Percentiles rank a stretch among this genome's conserved stretches.
phyloP scores from a whole-genome alignment of 192 early-diverging fungal genomes.

The Coemansia interrupta region DNA sequence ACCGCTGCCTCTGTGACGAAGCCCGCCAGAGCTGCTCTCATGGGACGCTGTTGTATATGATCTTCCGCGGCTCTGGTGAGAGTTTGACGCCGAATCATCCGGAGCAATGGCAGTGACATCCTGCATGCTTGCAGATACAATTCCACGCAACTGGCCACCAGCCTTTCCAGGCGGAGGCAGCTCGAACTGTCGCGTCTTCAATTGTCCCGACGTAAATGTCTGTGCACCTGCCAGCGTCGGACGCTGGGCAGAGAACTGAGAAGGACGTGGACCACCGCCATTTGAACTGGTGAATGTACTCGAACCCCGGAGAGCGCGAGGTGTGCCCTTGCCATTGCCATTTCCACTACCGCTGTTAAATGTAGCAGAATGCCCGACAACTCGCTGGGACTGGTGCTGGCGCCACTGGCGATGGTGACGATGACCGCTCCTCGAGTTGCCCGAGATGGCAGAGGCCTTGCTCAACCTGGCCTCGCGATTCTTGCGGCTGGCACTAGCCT shows the following conservation, averaged over 20 bases:
- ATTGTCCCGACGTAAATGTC: slow-evolving; percentile 16
- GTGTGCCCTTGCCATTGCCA: background rate
- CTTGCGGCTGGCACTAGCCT: background rate
- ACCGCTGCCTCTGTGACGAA: slow-evolving; percentile 8
- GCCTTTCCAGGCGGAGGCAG: background rate
- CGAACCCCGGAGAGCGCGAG: slow-evolving; percentile 5
- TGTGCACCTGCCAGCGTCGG: slow-evolving; percentile 10
- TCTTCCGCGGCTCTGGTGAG: slow-evolving; percentile 1
- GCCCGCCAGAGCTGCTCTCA: slow-evolving; percentile 3
- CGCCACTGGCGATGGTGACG: slow-evolving; percentile 1
- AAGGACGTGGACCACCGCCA: background rate
- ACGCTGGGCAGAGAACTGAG: background rate
- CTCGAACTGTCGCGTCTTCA: background rate
- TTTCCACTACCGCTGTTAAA: background rate
- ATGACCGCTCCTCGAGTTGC: background rate
- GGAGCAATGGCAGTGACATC: slow-evolving; percentile 17
- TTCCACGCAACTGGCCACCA: slow-evolving; percentile 9
- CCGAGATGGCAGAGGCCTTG: background rate
- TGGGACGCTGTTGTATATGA: slow-evolving; percentile 7
- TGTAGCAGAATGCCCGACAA: background rate
- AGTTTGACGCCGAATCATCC: background rate
- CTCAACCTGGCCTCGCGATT: background rate
- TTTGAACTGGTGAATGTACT: slow-evolving; percentile 15
- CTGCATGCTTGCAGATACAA: slow-evolving; percentile 39
- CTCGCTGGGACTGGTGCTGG: slow-evolving; percentile 1